These are phyloP conservation scores for Bipolaris victoriae DNA, from an alignment of 2,329 filamentous ascomycete species.

Conservation along the genomic window DNA sequence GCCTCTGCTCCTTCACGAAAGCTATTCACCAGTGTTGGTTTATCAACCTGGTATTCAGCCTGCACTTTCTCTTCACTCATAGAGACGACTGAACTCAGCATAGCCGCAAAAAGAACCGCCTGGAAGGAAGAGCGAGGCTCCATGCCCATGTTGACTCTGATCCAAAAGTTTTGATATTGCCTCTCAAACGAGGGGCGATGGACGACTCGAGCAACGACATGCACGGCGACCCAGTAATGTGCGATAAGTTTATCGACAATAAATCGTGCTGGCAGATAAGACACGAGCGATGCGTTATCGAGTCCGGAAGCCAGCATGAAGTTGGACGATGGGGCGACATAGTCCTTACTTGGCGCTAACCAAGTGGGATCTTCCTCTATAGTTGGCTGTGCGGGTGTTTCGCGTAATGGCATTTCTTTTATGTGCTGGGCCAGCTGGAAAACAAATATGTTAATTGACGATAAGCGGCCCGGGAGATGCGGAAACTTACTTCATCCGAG, in stretches of 20 bases:
- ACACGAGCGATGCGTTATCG: slow-evolving; percentile 57
- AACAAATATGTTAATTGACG: slow-evolving; percentile 2
- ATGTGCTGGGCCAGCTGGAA: slow-evolving; percentile 41
- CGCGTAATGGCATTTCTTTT: slow-evolving; percentile 33
- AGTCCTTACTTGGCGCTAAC: slow-evolving; percentile 68
- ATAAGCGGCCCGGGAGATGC: neutral
- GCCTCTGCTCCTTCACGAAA: slow-evolving; percentile 66
- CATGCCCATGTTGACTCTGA: slow-evolving; percentile 62
- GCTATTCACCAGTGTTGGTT: slow-evolving; percentile 64
- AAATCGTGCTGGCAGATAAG: slow-evolving; percentile 65
- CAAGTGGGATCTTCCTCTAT: slow-evolving; percentile 49
- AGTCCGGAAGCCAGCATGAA: slow-evolving; percentile 66
- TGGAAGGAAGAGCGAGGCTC: slow-evolving; percentile 70
- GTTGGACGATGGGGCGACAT: slow-evolving; percentile 70
- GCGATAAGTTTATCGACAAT: slow-evolving; percentile 67
- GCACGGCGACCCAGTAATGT: slow-evolving; percentile 72
- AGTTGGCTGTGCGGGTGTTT: slow-evolving; percentile 15
- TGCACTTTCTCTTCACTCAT: slow-evolving; percentile 63
- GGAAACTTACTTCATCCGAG: slow-evolving; percentile 66
- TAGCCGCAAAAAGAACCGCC: slow-evolving; percentile 70
- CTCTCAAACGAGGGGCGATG: slow-evolving; percentile 71
- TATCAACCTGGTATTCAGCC: slow-evolving; percentile 62
- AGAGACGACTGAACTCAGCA: slow-evolving; percentile 73
- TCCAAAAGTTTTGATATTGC: slow-evolving; percentile 71
- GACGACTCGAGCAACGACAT: slow-evolving; percentile 70